Evolutionary conservation across 2,329 filamentous ascomycete genomes (phyloP).

Genomic region (Leptographium galeiforme): DNA sequence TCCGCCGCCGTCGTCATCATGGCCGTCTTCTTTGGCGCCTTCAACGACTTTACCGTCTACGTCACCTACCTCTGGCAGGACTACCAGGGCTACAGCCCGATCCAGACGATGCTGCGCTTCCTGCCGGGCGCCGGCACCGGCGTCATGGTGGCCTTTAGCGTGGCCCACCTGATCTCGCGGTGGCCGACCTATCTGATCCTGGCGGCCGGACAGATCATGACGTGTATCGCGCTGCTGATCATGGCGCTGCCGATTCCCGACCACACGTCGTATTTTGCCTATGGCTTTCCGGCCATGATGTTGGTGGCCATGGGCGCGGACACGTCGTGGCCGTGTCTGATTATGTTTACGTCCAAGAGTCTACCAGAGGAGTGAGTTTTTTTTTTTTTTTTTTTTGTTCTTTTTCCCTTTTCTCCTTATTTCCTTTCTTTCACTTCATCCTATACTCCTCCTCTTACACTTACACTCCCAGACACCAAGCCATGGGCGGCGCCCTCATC

Average conservation of each 20-base stretch:
- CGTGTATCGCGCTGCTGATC: constrained; percentile 36
- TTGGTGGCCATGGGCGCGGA: constrained; percentile 52
- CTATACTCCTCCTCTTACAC: not conserved
- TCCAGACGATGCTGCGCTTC: constrained; percentile 55
- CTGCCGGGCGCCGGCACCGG: constrained; percentile 50
- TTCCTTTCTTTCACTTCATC: not conserved
- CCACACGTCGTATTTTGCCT: constrained; percentile 49
- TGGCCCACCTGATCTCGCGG: constrained; percentile 39
- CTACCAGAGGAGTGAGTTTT: constrained; percentile 27
- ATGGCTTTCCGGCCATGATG: constrained; percentile 50
- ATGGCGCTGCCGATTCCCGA: constrained; percentile 46
- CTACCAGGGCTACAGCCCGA: constrained; percentile 43
- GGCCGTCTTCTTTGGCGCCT: constrained; percentile 51
- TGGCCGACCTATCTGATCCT: constrained; percentile 45
- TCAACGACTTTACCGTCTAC: constrained; percentile 54
- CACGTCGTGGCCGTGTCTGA: constrained; percentile 49
- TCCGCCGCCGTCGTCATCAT: constrained; percentile 51
- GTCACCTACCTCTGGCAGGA: constrained; percentile 58
- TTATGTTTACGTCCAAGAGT: constrained; percentile 49
- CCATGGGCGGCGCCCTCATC: constrained; percentile 52
- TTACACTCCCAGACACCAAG: constrained; percentile 38
- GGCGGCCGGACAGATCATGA: constrained; percentile 39
- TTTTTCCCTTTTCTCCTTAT: not conserved
- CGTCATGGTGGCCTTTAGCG: constrained; percentile 37
- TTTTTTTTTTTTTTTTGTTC: not conserved